Evolutionary conservation across 129 eudicot species (phyloP).

Genomic region (sunflower (Helianthus annuus)): DNA sequence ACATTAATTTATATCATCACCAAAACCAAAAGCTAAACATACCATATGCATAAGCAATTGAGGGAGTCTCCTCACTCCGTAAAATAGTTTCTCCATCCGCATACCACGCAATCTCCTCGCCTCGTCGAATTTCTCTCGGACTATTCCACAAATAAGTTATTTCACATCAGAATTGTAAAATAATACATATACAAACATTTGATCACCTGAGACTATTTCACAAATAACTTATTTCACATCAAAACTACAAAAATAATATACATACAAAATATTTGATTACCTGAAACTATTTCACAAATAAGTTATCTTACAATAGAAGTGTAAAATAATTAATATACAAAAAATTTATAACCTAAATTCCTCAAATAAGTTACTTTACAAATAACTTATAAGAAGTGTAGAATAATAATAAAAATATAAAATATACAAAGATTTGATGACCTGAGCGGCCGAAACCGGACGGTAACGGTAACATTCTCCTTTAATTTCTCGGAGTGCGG

Average conservation of each 20-base stretch:
- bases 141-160: conserved; percentile 28
- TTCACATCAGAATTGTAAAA: conserved; percentile 9
- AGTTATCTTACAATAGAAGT: no score
- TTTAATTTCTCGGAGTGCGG: conserved; percentile 60
- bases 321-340: not conserved
- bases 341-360: no score
- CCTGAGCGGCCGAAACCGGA: conserved; percentile 98
- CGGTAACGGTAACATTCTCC: conserved; percentile 96
- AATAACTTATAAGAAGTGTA: no score
- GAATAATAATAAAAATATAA: not conserved
- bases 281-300: conserved; percentile 33
- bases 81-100: conserved; percentile 97
- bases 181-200: conserved; percentile 2
- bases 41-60: conserved; percentile 96
- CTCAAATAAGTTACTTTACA: no score
- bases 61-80: conserved; percentile 75
- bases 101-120: conserved; percentile 97
- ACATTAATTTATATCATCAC: conserved; percentile 10
- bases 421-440: conserved; percentile 6
- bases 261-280: conserved; percentile 14
- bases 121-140: conserved; percentile 88
- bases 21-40: conserved; percentile 17
- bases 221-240: conserved; percentile 3
- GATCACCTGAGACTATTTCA: no score
- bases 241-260: conserved; percentile 3